Evolutionary conservation across 176 grass and related monocot genomes (phyloP).

Genomic region (Oryza rufipogon): DNA sequence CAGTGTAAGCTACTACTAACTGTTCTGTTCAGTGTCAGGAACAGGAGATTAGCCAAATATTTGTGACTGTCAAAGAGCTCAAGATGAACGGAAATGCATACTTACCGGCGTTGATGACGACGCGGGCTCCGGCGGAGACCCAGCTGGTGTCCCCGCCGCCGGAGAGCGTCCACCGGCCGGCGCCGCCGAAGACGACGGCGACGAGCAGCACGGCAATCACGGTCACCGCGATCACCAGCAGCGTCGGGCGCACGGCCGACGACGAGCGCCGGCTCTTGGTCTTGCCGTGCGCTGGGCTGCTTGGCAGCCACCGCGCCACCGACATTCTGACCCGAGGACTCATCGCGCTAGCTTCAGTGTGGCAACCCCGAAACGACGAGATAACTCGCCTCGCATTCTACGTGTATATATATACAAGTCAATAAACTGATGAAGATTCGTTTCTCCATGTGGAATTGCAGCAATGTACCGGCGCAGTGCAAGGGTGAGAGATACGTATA

Average conservation of each 20-base stretch:
- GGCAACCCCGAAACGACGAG: too few species aligned
- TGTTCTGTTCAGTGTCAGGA: too few species aligned
- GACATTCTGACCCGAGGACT: background rate
- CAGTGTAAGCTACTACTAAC: too few species aligned
- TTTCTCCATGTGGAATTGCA: too few species aligned
- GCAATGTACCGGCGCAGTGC: too few species aligned
- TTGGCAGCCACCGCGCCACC: background rate
- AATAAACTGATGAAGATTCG: too few species aligned
- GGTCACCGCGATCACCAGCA: background rate
- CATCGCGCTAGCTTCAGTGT: background rate
- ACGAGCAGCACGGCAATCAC: slow-evolving; percentile 11
- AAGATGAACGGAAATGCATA: too few species aligned
- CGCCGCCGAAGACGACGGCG: slow-evolving; percentile 22
- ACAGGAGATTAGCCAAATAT: too few species aligned
- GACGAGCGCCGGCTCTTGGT: background rate
- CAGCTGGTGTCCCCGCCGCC: background rate
- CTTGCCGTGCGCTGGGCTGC: background rate
- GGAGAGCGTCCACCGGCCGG: slow-evolving; percentile 26
- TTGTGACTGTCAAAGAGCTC: too few species aligned
- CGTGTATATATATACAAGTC: too few species aligned
- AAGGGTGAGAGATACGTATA: too few species aligned
- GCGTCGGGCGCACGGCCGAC: background rate
- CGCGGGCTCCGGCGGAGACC: slow-evolving; percentile 22
- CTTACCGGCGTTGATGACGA: slow-evolving; percentile 17
- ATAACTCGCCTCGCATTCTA: too few species aligned